Evolutionary conservation across 495 filamentous ascomycete species (phyloP).

Genomic region (Xylaria palmicola): DNA sequence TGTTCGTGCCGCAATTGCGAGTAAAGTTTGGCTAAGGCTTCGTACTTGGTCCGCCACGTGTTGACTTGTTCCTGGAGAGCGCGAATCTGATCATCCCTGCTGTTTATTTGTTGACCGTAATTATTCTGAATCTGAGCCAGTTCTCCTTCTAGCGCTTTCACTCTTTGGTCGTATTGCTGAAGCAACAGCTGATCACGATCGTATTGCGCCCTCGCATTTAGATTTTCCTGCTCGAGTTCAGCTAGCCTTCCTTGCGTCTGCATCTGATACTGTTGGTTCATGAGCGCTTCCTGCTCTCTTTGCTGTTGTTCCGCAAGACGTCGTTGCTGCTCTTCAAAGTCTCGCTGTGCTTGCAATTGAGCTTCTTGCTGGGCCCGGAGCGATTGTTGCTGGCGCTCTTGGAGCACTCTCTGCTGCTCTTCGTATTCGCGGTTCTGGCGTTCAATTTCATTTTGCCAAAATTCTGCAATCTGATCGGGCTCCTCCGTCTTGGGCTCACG

Average conservation of each 20-base stretch:
- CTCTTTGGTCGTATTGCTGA: slow-evolving; percentile 90
- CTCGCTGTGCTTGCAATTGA: slow-evolving; percentile 77
- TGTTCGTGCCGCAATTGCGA: slow-evolving; percentile 95
- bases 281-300: slow-evolving; percentile 82
- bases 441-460: slow-evolving; percentile 91
- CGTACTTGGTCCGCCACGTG: slow-evolving; percentile 96
- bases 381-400: slow-evolving; percentile 73
- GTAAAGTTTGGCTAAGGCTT: slow-evolving; percentile 93
- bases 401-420: slow-evolving; percentile 83
- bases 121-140: slow-evolving; percentile 77
- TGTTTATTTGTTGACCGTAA: slow-evolving; percentile 77
- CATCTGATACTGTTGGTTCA: slow-evolving; percentile 81
- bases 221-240: slow-evolving; percentile 90
- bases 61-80: slow-evolving; percentile 93
- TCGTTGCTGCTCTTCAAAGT: slow-evolving; percentile 94
- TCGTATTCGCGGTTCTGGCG: slow-evolving; percentile 92
- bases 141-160: slow-evolving; percentile 90
- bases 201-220: slow-evolving; percentile 92
- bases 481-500: slow-evolving; percentile 66
- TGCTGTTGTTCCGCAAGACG: slow-evolving; percentile 84
- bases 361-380: slow-evolving; percentile 68
- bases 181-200: slow-evolving; percentile 96
- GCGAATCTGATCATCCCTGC: slow-evolving; percentile 91
- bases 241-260: slow-evolving; percentile 92
- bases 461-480: slow-evolving; percentile 93